Evolutionary conservation across 768 basidiomycete species (phyloP).

Genomic region (Amanita thiersii): DNA sequence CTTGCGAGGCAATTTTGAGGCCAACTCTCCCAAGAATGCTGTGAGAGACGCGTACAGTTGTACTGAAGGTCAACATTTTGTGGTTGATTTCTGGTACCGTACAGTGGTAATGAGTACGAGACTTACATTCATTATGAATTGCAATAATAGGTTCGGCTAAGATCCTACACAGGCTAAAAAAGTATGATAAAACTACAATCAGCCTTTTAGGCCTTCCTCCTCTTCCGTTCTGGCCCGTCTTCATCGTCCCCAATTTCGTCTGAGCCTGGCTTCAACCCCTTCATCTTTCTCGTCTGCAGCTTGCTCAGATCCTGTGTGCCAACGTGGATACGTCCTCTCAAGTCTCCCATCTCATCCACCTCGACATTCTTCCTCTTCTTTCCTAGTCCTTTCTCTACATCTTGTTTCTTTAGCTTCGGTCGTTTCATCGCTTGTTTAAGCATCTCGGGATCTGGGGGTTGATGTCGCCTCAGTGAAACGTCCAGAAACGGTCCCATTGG

Average conservation of each 20-base stretch:
- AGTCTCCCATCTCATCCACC: constrained; percentile 97
- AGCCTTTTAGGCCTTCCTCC: constrained; percentile 8
- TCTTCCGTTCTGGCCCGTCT: constrained; percentile 9
- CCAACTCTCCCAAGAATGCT: neutral
- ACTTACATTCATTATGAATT: neutral
- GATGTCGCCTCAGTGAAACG: constrained; percentile 66
- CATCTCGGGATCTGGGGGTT: constrained; percentile 69
- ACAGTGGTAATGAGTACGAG: too few relatives aligned
- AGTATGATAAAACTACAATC: too few relatives aligned
- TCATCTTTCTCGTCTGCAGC: constrained; percentile 94
- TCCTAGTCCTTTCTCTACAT: constrained; percentile 80
- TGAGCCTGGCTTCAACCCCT: constrained; percentile 49
- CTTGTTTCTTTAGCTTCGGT: constrained; percentile 84
- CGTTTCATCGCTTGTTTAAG: constrained; percentile 74
- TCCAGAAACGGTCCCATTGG: constrained; percentile 93
- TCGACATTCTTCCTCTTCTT: constrained; percentile 93
- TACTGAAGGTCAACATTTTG: neutral
- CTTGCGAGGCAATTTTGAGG: neutral
- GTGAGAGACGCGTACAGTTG: neutral
- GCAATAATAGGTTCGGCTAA: too few relatives aligned
- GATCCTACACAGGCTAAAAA: neutral
- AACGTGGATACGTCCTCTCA: constrained; percentile 85
- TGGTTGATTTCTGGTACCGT: neutral
- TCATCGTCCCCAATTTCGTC: constrained; percentile 15
- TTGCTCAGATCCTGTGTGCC: constrained; percentile 81